A percentile compares a stretch with the other conserved stretches of the same genome.
These are phyloP conservation scores for Tephrocybe sp. DNA, from an alignment of 768 basidiomycete species.

Conservation along the genomic window DNA sequence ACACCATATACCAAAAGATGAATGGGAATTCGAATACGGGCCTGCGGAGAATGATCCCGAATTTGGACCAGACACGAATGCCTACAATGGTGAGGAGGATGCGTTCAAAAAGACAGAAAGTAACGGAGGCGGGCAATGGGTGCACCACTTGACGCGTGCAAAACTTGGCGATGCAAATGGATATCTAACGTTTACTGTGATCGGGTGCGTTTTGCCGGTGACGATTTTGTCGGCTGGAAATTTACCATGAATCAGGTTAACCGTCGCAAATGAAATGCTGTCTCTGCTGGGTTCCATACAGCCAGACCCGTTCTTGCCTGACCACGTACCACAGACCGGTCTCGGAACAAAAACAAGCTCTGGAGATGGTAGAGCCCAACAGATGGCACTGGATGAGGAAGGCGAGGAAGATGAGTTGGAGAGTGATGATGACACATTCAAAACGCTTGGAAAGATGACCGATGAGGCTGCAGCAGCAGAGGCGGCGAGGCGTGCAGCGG, in stretches of 20 bases:
- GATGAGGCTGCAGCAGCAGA: slow-evolving; percentile 23
- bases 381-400: slow-evolving; percentile 15
- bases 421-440: slow-evolving; percentile 27
- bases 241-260: slow-evolving; percentile 49
- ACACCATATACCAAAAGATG: slow-evolving; percentile 78
- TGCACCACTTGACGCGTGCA: slow-evolving; percentile 66
- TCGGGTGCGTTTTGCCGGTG: slow-evolving; percentile 57
- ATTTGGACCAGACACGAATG: slow-evolving; percentile 41
- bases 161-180: slow-evolving; percentile 67
- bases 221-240: background rate
- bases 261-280: slow-evolving; percentile 90
- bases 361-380: slow-evolving; percentile 20
- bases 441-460: slow-evolving; percentile 23
- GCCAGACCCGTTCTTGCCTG: slow-evolving; percentile 66
- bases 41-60: slow-evolving; percentile 79
- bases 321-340: slow-evolving; percentile 39
- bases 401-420: slow-evolving; percentile 23
- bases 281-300: slow-evolving; percentile 85
- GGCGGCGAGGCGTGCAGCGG: slow-evolving; percentile 23
- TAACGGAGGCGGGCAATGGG: slow-evolving; percentile 71
- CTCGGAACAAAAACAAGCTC: slow-evolving; percentile 11
- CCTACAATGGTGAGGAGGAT: slow-evolving; percentile 23
- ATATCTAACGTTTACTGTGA: slow-evolving; percentile 78
- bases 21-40: slow-evolving; percentile 86
- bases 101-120: slow-evolving; percentile 27